Conservation (phyloP, 768 basidiomycete genomes). For the Suillus cothurnatus region DNA sequence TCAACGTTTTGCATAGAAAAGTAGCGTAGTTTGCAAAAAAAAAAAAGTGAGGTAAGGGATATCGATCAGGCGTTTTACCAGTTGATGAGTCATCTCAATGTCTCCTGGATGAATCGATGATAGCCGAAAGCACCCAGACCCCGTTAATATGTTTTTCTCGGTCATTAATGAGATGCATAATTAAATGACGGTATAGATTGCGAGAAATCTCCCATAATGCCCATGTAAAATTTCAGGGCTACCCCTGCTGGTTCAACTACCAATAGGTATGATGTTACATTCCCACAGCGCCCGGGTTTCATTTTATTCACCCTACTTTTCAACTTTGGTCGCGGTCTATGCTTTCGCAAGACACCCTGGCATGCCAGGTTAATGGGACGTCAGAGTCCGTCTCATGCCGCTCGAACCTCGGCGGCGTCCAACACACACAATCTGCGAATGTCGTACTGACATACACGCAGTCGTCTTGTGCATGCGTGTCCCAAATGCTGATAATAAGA, state of each 20-base stretch:
- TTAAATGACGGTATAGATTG: too few relatives aligned
- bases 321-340: background rate
- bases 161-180: too few relatives aligned
- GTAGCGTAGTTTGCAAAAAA: too few relatives aligned
- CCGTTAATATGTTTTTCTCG: too few relatives aligned
- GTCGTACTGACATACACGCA: background rate
- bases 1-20: too few relatives aligned
- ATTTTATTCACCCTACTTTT: background rate
- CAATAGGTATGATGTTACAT: background rate
- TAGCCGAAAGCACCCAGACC: too few relatives aligned
- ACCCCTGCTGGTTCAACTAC: background rate
- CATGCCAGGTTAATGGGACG: background rate
- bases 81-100: too few relatives aligned
- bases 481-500: conserved; percentile 1
- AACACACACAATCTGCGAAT: background rate
- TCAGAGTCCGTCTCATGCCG: background rate
- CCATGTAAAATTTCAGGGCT: background rate
- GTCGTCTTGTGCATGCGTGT: background rate
- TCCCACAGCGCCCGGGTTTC: background rate
- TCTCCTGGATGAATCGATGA: too few relatives aligned
- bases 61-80: too few relatives aligned
- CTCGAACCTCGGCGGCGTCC: background rate
- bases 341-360: background rate
- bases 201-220: background rate
- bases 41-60: too few relatives aligned